Evolutionary conservation across 1,284 basidiomycete species (phyloP).

Genomic region (Microbotryum lychnidis-dioicae): DNA sequence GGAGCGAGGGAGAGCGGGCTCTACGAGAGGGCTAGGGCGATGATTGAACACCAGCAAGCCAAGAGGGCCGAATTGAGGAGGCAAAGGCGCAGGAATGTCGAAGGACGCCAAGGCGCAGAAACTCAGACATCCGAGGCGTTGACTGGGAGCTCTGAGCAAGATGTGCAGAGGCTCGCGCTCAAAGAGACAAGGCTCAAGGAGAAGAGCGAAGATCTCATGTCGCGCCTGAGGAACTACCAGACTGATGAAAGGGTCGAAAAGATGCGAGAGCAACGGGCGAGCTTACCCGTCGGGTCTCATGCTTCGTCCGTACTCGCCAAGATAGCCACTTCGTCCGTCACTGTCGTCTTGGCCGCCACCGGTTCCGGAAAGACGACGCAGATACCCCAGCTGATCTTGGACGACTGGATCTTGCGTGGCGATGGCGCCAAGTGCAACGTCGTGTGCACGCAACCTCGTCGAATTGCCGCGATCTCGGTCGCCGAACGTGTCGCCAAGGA

Average conservation of each 20-base stretch:
- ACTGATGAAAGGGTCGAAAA: constrained; percentile 53
- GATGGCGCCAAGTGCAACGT: constrained; percentile 82
- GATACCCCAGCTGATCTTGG: constrained; percentile 84
- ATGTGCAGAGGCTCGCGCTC: neutral
- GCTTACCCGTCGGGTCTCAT: constrained; percentile 30
- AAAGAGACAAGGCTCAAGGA: constrained; percentile 46
- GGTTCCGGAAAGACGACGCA: constrained; percentile 96
- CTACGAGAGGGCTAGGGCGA: constrained; percentile 42
- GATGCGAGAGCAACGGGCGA: constrained; percentile 60
- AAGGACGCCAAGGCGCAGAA: neutral
- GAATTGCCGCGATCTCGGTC: constrained; percentile 86
- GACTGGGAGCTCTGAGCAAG: constrained; percentile 2
- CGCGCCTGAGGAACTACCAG: constrained; percentile 57
- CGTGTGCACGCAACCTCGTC: constrained; percentile 85
- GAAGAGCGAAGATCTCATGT: constrained; percentile 57
- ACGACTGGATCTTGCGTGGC: constrained; percentile 68
- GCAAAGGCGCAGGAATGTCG: constrained; percentile 18
- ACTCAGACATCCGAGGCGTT: neutral
- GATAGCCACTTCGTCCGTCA: constrained; percentile 72
- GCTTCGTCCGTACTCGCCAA: constrained; percentile 49
- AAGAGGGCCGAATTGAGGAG: constrained; percentile 17
- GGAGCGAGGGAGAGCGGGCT: constrained; percentile 56
- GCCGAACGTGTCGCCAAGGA: constrained; percentile 88
- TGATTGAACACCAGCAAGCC: constrained; percentile 16
- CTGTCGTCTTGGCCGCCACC: constrained; percentile 88